Base-by-base conservation (phyloP, 116 monocot species). In the Cymodocea nodosa region DNA sequence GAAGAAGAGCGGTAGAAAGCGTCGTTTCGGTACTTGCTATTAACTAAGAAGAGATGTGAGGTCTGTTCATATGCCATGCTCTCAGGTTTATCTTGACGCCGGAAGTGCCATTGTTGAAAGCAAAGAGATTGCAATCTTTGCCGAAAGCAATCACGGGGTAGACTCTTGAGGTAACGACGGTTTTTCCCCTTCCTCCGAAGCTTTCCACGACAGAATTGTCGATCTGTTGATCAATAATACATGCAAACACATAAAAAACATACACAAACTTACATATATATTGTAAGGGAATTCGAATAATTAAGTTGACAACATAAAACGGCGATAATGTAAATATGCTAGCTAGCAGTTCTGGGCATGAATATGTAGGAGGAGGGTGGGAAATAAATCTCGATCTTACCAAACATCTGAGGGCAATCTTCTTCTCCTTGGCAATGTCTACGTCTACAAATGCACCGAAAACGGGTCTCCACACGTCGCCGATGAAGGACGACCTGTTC, bases 141-240 rank as follows among this genome's bases (percentile, higher is more conserved):
- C 78, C 85, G 4, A 74, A 2, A 0, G 82, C 85, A 2, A 56
- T 3, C 0, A 18, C 71, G 0, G 89, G 89, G 57, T 89, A 89
- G 19, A 89, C 78, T 51, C 89, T 70, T 0, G 89, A 80, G 5
- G 83, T 78, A 3, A 85, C 83, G 67, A 71, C 66, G 2, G 80
- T 73, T 40, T 60, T 89, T 9, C 89, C 89, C 17, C 56, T 65
- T 6, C 52, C 85, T 4, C 85, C 89, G n/a, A 85, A 89, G 68
- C 85, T 85, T 76, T 89, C 85, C 57, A 89, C 78, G 19, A 85
- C 83, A 14, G 89, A 89, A 51, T 68, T 72, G 59, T 89, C 84
- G 51, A 84, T 74, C 84, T 84, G 22, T 50, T 7, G 44, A n/a
- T n/a, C n/a, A n/a, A n/a, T n/a, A n/a, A n/a, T n/a, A n/a, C n/a